These are phyloP conservation scores for Trametes elegans DNA, from an alignment of 768 basidiomycete species.

Conservation along the genomic window DNA sequence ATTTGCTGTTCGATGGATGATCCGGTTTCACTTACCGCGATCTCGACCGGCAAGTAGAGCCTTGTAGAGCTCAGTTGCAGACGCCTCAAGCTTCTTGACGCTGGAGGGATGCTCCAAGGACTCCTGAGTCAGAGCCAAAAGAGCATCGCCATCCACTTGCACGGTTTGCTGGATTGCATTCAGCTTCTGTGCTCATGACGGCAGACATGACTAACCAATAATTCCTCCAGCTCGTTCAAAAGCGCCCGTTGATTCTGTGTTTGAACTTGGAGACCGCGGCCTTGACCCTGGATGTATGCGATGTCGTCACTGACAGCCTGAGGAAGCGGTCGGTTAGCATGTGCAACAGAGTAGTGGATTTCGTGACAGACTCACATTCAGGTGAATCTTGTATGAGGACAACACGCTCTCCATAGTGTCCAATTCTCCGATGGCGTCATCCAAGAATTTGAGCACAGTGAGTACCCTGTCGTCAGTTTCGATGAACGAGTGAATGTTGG, in stretches of 20 bases:
- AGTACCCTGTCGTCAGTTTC: conserved; percentile 92
- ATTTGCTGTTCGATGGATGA: too few species aligned
- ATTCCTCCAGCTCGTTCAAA: conserved; percentile 79
- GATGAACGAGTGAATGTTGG: conserved; percentile 95
- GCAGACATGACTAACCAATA: conserved; percentile 52
- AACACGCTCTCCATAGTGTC: conserved; percentile 88
- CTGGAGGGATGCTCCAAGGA: conserved; percentile 79
- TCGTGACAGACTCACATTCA: conserved; percentile 89
- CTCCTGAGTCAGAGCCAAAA: conserved; percentile 81
- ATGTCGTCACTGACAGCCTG: conserved; percentile 97
- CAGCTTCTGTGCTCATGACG: not conserved
- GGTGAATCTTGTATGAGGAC: conserved; percentile 92
- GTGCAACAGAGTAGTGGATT: not conserved
- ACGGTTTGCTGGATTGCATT: conserved; percentile 72
- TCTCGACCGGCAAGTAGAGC: conserved; percentile 89
- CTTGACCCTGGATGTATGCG: conserved; percentile 92
- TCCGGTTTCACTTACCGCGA: conserved; percentile 55
- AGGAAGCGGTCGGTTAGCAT: not conserved
- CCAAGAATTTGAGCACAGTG: conserved; percentile 82
- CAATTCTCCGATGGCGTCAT: conserved; percentile 84
- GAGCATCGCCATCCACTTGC: conserved; percentile 78
- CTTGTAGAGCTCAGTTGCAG: conserved; percentile 90
- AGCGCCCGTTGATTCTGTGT: conserved; percentile 92
- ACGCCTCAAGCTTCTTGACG: conserved; percentile 76
- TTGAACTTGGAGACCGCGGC: conserved; percentile 94